Conservation (phyloP, 116 monocot genomes). For the Iris pallida region DNA sequence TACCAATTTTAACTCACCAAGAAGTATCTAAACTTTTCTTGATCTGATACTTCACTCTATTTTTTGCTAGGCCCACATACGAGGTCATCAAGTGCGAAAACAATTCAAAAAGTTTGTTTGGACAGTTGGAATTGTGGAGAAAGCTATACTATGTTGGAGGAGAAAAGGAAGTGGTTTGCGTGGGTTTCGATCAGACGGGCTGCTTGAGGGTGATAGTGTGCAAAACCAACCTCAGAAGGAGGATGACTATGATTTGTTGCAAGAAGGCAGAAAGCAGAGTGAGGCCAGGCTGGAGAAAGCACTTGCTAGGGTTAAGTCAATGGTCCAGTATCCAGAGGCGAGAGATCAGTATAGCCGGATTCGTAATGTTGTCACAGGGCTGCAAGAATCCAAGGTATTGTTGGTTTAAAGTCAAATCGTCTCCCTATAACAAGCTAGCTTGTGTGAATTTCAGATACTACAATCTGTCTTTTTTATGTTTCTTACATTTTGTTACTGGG, state of each 20-base stretch:
- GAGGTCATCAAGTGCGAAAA: conserved; percentile 78
- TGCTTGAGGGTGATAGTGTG: conserved; percentile 6
- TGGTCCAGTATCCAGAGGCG: conserved; percentile 65
- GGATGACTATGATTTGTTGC: conserved; percentile 81
- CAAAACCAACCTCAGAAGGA: conserved; percentile 32
- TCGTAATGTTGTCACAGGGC: conserved; percentile 33
- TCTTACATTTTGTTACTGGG: too few species aligned
- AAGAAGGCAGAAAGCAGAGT: conserved; percentile 51
- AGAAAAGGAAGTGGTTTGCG: conserved; percentile 66
- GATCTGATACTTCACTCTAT: neutral
- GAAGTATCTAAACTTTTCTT: too few species aligned
- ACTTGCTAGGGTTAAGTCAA: conserved; percentile 77
- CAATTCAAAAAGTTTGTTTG: conserved; percentile 66
- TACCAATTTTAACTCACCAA: too few species aligned
- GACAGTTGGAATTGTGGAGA: conserved; percentile 76
- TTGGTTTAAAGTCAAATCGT: too few species aligned
- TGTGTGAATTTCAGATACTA: too few species aligned
- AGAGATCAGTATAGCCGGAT: conserved; percentile 73
- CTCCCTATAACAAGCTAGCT: too few species aligned
- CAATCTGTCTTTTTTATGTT: too few species aligned
- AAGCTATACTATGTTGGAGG: conserved; percentile 75
- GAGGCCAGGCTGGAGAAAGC: conserved; percentile 65
- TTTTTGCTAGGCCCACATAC: conserved; percentile 65
- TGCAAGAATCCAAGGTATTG: neutral
- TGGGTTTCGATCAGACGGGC: conserved; percentile 39